Base-by-base conservation (phyloP, 306 rosid genomes). In the Leucaena leucocephala region DNA sequence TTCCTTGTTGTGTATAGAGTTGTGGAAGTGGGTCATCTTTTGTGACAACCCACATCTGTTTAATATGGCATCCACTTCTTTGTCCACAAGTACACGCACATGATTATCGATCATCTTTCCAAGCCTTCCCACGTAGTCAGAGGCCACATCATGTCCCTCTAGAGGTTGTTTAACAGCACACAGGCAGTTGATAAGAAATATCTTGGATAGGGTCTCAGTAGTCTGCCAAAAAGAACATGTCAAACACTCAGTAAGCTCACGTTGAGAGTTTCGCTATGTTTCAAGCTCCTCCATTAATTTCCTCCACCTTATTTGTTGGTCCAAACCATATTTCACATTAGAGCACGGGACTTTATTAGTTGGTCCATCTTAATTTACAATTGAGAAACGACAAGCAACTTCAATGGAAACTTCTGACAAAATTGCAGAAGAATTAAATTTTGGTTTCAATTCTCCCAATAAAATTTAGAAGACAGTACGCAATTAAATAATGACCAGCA, bases 151-250 rank as follows among this genome's bases (percentile, higher is more conserved):
- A 11, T 88, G 87, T 52, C 96, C 94, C 79, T 78, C 80, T 61
- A 95, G 81, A 59, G 99, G 97, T 85, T 91, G 94, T 82, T 90
- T 94, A 83, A 95, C 87, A 71, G 98, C 92, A 78, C 91, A 84
- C 82, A 95, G 79, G 83, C 99, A 93, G 75, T 95, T 95, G 72
- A 95, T 91, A 79, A 95, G 93, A 86, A 95, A 95, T 74, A 92
- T 92, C 89, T 92, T 91, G 21, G 97, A 92, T n/a, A 94, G 91
- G 46, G 97, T 91, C 73, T 92, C 98, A 34, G 84, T 84, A 68
- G 84, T 89, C 98, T 92, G 98, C 86, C 79, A 68, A 85, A 27
- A 84, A 80, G 49, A 63, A 40, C 80, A 83, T 34, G 74, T 79
- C 9, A 59, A 64, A 72, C 68, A 40, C 66, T 68, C 34, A 64